These are phyloP conservation scores for Aspergillus ustus DNA, from an alignment of 2,329 filamentous ascomycete species.

Conservation along the genomic window DNA sequence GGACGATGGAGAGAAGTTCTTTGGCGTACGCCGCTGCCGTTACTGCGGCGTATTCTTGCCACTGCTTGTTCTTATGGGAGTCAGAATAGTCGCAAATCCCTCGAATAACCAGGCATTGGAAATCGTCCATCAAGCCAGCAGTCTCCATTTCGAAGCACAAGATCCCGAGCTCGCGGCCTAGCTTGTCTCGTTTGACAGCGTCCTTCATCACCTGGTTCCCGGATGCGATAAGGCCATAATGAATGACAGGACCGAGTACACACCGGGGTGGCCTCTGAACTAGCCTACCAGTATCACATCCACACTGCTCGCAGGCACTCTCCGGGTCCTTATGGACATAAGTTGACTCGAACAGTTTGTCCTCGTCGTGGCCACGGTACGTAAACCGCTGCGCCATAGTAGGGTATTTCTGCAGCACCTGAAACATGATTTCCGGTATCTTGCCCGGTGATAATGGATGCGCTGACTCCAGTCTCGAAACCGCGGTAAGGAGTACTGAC, in stretches of 20 bases:
- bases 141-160: background rate
- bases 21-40: constrained; percentile 12
- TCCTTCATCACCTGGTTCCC: constrained; percentile 15
- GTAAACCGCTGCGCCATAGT: background rate
- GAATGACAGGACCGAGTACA: background rate
- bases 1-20: background rate
- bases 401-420: background rate
- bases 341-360: background rate
- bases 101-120: constrained; percentile 16
- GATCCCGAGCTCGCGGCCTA: background rate
- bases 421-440: background rate
- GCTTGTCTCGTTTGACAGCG: background rate
- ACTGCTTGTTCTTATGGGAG: constrained; percentile 12
- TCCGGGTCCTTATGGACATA: background rate
- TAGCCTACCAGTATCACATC: background rate
- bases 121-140: background rate
- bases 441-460: background rate
- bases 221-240: constrained; percentile 21
- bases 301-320: background rate
- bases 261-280: background rate
- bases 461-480: background rate
- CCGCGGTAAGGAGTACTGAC: background rate
- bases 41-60: background rate
- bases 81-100: constrained; percentile 19
- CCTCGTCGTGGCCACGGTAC: background rate